Evolutionary conservation across 1,284 basidiomycete genomes (phyloP).

Genomic region (Sutorius eximius): DNA sequence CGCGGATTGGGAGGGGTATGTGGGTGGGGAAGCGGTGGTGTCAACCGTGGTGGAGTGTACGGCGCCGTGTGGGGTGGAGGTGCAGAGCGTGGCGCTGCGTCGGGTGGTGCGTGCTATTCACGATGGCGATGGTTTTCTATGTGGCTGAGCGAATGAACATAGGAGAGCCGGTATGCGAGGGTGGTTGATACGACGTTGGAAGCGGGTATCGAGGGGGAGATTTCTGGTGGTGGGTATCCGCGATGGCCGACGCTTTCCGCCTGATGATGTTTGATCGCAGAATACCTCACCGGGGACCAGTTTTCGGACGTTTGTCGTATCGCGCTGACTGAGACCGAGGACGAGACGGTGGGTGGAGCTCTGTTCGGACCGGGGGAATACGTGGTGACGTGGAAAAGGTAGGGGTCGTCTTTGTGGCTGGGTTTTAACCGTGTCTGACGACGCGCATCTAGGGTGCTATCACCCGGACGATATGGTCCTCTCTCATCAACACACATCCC

Average conservation of each 20-base stretch:
- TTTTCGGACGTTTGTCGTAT: slow-evolving; percentile 58
- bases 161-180: slow-evolving; percentile 50
- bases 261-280: slow-evolving; percentile 35
- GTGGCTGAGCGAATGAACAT: slow-evolving; percentile 1
- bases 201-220: slow-evolving; percentile 38
- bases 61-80: slow-evolving; percentile 52
- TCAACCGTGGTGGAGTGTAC: slow-evolving; percentile 49
- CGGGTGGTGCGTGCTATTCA: slow-evolving; percentile 43
- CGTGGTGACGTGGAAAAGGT: slow-evolving; percentile 70
- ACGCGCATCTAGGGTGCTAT: slow-evolving; percentile 27
- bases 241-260: background rate
- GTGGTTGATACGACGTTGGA: slow-evolving; percentile 45
- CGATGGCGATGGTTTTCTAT: too few species aligned
- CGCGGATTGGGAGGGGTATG: slow-evolving; percentile 49
- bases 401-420: slow-evolving; percentile 5
- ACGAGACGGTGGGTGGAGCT: slow-evolving; percentile 35
- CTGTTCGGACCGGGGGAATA: slow-evolving; percentile 58
- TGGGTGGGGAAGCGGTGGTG: slow-evolving; percentile 57
- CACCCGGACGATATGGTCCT: slow-evolving; percentile 41
- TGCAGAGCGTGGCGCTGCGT: slow-evolving; percentile 51
- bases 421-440: background rate
- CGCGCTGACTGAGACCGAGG: slow-evolving; percentile 45
- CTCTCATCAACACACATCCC: slow-evolving; percentile 49
- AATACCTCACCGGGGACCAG: slow-evolving; percentile 63
- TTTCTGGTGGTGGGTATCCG: slow-evolving; percentile 39